Percentiles rank a stretch among this genome's conserved stretches.
phyloP scores from a whole-genome alignment of 2,329 filamentous ascomycete genomes.

The Xylariomycetidae sp. region DNA sequence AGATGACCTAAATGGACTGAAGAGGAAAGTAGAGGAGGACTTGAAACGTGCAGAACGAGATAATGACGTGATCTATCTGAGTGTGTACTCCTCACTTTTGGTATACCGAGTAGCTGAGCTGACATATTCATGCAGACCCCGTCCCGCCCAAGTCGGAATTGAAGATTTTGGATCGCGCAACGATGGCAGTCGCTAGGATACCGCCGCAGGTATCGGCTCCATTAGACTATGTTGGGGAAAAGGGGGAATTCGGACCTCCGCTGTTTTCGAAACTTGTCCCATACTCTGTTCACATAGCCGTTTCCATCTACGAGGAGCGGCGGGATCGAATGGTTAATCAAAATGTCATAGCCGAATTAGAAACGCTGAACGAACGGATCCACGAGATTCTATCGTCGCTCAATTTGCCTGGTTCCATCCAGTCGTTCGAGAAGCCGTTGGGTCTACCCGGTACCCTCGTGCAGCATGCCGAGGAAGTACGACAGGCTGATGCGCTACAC shows the following conservation, averaged over 20 bases:
- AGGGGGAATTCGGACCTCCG: slow-evolving; percentile 74
- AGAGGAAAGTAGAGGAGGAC: slow-evolving; percentile 78
- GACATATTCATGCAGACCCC: slow-evolving; percentile 48
- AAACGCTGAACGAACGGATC: slow-evolving; percentile 72
- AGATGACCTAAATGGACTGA: slow-evolving; percentile 77
- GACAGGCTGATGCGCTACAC: slow-evolving; percentile 81
- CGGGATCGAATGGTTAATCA: slow-evolving; percentile 87
- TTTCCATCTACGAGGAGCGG: slow-evolving; percentile 90
- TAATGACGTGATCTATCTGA: slow-evolving; percentile 91
- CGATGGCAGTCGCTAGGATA: slow-evolving; percentile 76
- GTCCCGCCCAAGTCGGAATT: slow-evolving; percentile 88
- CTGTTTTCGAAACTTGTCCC: slow-evolving; percentile 90
- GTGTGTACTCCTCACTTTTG: too few species aligned
- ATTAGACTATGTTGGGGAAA: slow-evolving; percentile 73
- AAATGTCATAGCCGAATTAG: slow-evolving; percentile 78
- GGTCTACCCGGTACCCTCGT: slow-evolving; percentile 80
- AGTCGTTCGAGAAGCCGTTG: slow-evolving; percentile 90
- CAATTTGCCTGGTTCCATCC: slow-evolving; percentile 85
- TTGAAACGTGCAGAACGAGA: slow-evolving; percentile 91
- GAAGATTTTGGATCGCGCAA: slow-evolving; percentile 77
- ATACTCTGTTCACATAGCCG: slow-evolving; percentile 90
- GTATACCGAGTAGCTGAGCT: too few species aligned
- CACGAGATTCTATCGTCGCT: slow-evolving; percentile 76
- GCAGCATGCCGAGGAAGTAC: slow-evolving; percentile 89
- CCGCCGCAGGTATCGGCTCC: slow-evolving; percentile 81